Conservation (phyloP, 305 asterid species). For the Fraxinus xanthoxyloides region DNA sequence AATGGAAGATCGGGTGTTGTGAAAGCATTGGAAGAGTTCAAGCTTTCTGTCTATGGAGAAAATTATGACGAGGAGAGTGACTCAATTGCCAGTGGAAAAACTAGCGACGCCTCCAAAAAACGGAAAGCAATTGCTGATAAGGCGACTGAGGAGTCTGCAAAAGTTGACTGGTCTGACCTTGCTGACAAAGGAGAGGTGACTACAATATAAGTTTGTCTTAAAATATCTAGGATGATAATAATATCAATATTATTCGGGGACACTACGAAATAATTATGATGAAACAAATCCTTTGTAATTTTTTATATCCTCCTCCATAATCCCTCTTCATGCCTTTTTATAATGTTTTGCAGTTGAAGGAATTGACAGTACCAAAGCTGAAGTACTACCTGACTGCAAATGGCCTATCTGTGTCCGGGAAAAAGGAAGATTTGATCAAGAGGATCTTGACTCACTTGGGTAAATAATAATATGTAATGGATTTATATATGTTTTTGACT, state of each 20-base stretch:
- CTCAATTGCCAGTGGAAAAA: constrained; percentile 34
- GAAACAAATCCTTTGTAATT: neutral
- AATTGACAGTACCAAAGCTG: constrained; percentile 68
- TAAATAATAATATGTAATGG: constrained; percentile 35
- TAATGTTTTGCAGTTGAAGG: constrained; percentile 70
- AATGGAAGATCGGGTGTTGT: constrained; percentile 71
- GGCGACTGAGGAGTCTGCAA: constrained; percentile 59
- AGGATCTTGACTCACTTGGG: constrained; percentile 89
- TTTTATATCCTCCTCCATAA: neutral
- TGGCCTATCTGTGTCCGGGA: constrained; percentile 61
- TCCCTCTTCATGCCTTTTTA: neutral
- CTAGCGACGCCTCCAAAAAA: constrained; percentile 60
- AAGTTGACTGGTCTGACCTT: constrained; percentile 73
- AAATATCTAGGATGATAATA: neutral
- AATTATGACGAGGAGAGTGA: constrained; percentile 54
- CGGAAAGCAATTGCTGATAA: constrained; percentile 68
- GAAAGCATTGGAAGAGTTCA: constrained; percentile 82
- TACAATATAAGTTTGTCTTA: neutral
- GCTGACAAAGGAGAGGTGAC: constrained; percentile 89
- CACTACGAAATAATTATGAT: neutral
- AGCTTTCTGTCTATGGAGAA: constrained; percentile 75
- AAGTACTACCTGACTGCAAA: constrained; percentile 65
- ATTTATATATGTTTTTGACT: neutral
- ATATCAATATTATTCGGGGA: neutral
- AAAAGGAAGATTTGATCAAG: constrained; percentile 68